Base-by-base conservation (phyloP, 129 eudicot genomes). In the Pseudognaphalium luteoalbum region DNA sequence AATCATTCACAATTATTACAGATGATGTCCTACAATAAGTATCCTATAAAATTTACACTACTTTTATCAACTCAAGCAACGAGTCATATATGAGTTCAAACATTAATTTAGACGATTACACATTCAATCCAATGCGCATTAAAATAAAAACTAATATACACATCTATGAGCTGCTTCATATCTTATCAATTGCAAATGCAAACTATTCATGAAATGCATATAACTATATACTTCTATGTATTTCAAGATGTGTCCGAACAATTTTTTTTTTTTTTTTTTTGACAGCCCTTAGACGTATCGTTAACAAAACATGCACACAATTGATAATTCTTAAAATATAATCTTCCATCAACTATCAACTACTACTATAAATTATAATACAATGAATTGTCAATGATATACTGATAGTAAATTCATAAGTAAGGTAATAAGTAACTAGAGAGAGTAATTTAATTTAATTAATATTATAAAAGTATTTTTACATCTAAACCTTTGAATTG, bases 381-480 rank as follows among this genome's bases (percentile, higher is more conserved):
- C 11, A 21, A 25, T 25, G 28, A 25, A 25, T 25, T 25, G 28
- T 19, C 1, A 17, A 58, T 47, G n/a, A 47, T 47, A 3, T 47
- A 58, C 20, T 32, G 14, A 71, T 54, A 7, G 50, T 3, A 47
- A 70, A 25, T 42, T 16, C 54, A 62, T 51, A 0, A 71, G 21
- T n/a, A 60, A 66, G 14, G 56, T 66, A 60, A 67, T 35, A 30
- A 64, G 64, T 64, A 63, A 75, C 52, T 47, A 44, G 21, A 29
- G 72, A 30, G 14, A 3, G 72, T 67, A 67, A 67, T 67, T 37
- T 67, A 67, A 67, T 67, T 37, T 22, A 77, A 56, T 39, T 56
- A 21, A 22, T 54, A 67, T 60, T 47, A 47, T 64, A 7, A 10
- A n/a, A 73, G 74, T 56, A 77, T 47, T 25, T 14, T 15, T 56